Evolutionary conservation across 2,329 filamentous ascomycete species (phyloP), one percentile per base, ranked within the genome.

Genomic region (Aspergillus udagawae): DNA sequence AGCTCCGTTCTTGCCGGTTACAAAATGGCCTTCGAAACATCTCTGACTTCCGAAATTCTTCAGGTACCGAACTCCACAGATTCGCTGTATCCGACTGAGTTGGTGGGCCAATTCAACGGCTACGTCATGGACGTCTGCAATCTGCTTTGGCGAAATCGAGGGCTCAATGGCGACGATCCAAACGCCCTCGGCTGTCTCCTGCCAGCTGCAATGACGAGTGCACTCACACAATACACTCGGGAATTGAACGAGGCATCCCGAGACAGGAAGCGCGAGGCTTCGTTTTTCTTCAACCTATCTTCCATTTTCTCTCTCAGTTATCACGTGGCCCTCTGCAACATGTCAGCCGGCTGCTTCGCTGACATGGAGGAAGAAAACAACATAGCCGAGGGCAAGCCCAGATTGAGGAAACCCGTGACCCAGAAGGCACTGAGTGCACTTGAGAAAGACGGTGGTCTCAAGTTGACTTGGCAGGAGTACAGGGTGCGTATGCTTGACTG

Each of bases 121-220:
- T 92, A 89, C 70, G 82, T 95, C 32, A 92, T 94, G 85, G 91
- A 96, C 69, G 82, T 92, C 32, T 92, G 90, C 77, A 95, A 95
- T 69, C 85, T 89, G 52, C 72, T 94, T 49, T 95, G 91, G 91
- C 84, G 90, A 8, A 83, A 84, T 23, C 84, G 87, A 12, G 91
- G 88, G 1, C 87, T 95, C 58, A 84, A 84, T 57, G 76, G 77
- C 12, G 77, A 78, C 1, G 89, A 93, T 62, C 75, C 81, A n/a
- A 85, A 86, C 64, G 79, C 82, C 3, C 65, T 80, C 17, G 84
- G 82, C 3, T 83, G 84, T 62, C 71, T 83, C 8, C 75, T 84
- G 52, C 73, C 79, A 1, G 60, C 67, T 2, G n/a, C 74, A 0
- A 76, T 86, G 1, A 75, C 83, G 12, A 65, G 67, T 6, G 63